phyloP scores from a whole-genome alignment of 148 eudicot species.

The Fagopyrum esculentum region DNA sequence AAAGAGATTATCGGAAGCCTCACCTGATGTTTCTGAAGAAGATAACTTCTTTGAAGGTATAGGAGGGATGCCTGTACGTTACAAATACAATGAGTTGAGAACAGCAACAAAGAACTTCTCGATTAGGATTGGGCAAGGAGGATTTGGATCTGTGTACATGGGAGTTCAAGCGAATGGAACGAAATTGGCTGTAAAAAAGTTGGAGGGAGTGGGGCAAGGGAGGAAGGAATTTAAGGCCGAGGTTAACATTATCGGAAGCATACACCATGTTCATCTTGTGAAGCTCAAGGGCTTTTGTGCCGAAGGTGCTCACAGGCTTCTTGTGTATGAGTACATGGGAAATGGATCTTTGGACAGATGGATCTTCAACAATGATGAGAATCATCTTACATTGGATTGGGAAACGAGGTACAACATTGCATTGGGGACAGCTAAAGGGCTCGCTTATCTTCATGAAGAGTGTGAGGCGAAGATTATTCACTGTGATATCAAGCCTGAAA shows the following conservation, averaged over 20 bases:
- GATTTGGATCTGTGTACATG: constrained; percentile 84
- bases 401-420: constrained; percentile 79
- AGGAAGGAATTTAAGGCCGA: constrained; percentile 94
- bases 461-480: constrained; percentile 88
- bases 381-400: constrained; percentile 61
- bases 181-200: constrained; percentile 62
- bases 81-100: constrained; percentile 57
- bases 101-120: constrained; percentile 61
- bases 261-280: constrained; percentile 83
- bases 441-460: constrained; percentile 94
- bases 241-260: constrained; percentile 94
- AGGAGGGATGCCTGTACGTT: constrained; percentile 89
- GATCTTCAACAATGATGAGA: constrained; percentile 60
- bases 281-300: constrained; percentile 83
- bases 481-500: constrained; percentile 95
- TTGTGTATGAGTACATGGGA: constrained; percentile 88
- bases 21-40: constrained; percentile 61
- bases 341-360: constrained; percentile 82
- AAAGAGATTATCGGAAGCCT: constrained; percentile 24
- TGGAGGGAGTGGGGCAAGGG: constrained; percentile 94
- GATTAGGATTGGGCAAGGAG: constrained; percentile 84
- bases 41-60: constrained; percentile 61
- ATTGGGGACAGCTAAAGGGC: constrained; percentile 81
- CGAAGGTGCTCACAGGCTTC: constrained; percentile 75
- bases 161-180: constrained; percentile 68